Evolutionary conservation across 805 yeast genomes (phyloP), one percentile per base, ranked within the genome.

Genomic region (Candida orba): DNA sequence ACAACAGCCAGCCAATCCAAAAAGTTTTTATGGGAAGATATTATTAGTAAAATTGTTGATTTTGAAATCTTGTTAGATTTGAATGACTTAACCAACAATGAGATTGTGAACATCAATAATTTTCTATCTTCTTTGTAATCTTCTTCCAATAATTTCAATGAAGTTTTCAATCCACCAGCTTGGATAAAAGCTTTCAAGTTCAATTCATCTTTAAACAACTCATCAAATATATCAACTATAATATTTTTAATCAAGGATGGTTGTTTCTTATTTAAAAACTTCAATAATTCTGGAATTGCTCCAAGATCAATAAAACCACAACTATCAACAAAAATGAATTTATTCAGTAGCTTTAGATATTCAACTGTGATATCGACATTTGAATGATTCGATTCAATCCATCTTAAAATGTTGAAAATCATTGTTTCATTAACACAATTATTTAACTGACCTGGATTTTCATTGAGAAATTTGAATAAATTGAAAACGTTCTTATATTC

Each of bases 61-160:
- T 35, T 39, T 1, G 40, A 15, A 17, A 39, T 15, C n/a, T 30
- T 34, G 10, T 13, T 20, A n/a, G 42, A 39, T 18, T 65, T 54
- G 38, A 72, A 54, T 4, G 69, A 57, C 24, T 52, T 60, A 44
- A 62, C 60, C 15, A 71, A 59, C 32, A 66, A 57, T 18, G 68
- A 65, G 20, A 71, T 61, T 4, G 71, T 54, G 15, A 64, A 65
- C 9, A 64, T 41, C 2, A 73, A 66, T 43, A 70, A 62, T 15
- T 58, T 62, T 0, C 71, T 73, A 4, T 63, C 53, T 1, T 58
- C 36, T 39, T 67, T 72, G 43, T 63, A 69, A 43, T 71, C 73
- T 42, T 69, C 77, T 44, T 72, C 74, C 3, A 72, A 62, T 39
- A 73, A 64, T 34, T 66, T 63, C 3, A 75, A 53, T 18, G 68